A percentile compares a stretch with the other conserved stretches of the same genome.
Evolutionary conservation across 345 rosid genomes (phyloP).

Genomic region (Pugionium dolabratum): DNA sequence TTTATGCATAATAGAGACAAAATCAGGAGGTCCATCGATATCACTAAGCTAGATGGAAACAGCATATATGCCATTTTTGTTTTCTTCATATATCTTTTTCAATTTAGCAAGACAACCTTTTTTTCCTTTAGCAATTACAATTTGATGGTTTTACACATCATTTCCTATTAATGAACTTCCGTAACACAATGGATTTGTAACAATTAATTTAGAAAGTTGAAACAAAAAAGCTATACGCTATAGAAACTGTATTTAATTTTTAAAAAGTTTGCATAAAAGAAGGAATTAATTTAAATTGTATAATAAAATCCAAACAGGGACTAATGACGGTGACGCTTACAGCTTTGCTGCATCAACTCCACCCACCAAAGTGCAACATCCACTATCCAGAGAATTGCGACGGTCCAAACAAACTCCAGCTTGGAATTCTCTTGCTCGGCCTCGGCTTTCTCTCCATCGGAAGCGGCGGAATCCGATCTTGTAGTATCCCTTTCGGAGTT

Average conservation of each 20-base stretch:
- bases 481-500: slow-evolving; percentile 77
- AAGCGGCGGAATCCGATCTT: slow-evolving; percentile 71
- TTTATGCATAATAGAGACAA: neutral
- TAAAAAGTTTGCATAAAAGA: too few relatives aligned
- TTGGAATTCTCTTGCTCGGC: slow-evolving; percentile 48
- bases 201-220: neutral
- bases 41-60: slow-evolving; percentile 13
- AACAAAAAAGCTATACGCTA: neutral
- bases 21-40: slow-evolving; percentile 12
- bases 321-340: slow-evolving; percentile 67
- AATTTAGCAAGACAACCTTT: neutral
- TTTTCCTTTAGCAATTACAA: neutral
- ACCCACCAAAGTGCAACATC: slow-evolving; percentile 53
- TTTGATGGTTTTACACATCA: neutral
- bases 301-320: slow-evolving; percentile 54
- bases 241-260: too few relatives aligned
- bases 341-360: slow-evolving; percentile 65
- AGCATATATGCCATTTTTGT: slow-evolving; percentile 19
- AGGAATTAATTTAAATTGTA: neutral
- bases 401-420: slow-evolving; percentile 45
- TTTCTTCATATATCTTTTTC: neutral
- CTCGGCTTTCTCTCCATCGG: slow-evolving; percentile 58
- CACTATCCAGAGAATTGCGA: slow-evolving; percentile 37
- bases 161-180: slow-evolving; percentile 21
- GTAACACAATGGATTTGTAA: slow-evolving; percentile 15